Evolutionary conservation across 257 asterid species (phyloP), one percentile per base, ranked within the genome.

Genomic region (Voacanga thouarsii): DNA sequence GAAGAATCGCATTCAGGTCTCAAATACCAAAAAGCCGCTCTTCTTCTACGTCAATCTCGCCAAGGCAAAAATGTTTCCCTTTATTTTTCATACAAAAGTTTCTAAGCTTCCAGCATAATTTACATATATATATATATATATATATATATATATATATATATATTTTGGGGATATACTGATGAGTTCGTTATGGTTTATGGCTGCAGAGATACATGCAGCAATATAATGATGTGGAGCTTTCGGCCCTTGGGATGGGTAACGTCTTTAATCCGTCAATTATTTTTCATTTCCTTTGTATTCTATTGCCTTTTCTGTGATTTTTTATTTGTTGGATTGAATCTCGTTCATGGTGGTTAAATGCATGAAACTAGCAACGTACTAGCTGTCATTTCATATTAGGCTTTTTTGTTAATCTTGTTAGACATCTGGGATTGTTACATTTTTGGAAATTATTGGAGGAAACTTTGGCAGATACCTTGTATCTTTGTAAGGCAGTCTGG

Each of bases 191-290:
- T 44, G 26, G 16, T 10, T 19, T 67, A 7, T 71, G 72, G 67
- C 28, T 82, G 72, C 82, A 93, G 98, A 89, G 94, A 74, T 90
- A 93, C 81, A 88, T 93, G 96, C 93, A 91, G 75, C 94, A 91
- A 78, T 79, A 91, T 84, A 83, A 81, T 69, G 97, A 93, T 85
- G 97, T 90, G 80, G 97, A 91, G 88, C 97, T 93, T 82, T 93
- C 97, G 2, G 98, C 91, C 59, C 90, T 91, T 75, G 98, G 98
- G 80, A 93, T 91, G 97, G 98, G 98, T 93, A 91, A 66, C 23
- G 33, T 39, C 70, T 75, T 79, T 60, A 68, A 23, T 65, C 41
- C 41, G 10, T 47, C 28, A 0, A 41, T 75, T 71, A 56, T 72
- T 9, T n/a, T 5, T 21, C 30, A 14, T 24, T 9, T 63, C 26